These are phyloP conservation scores for Plasmodium malariae DNA, from an alignment of 169 alveolate genomes.

Conservation along the genomic window DNA sequence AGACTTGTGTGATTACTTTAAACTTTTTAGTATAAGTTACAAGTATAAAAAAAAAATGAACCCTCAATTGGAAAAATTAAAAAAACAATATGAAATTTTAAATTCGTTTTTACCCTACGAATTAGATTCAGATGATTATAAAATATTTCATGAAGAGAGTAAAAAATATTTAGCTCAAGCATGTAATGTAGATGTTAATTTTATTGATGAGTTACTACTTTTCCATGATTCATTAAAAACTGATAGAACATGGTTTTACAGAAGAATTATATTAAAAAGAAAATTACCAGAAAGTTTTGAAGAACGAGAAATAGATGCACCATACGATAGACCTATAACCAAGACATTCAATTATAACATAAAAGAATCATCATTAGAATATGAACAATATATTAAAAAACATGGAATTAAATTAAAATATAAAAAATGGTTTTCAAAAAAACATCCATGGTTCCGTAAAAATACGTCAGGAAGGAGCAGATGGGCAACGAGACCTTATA, in stretches of 20 bases:
- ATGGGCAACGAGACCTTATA: conserved; percentile 85
- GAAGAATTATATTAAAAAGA: conserved; percentile 78
- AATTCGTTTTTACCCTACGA: conserved; percentile 81
- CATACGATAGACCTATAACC: conserved; percentile 58
- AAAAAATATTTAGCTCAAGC: conserved; percentile 81
- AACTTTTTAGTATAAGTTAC: conserved; percentile 24
- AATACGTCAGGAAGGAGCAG: conserved; percentile 81
- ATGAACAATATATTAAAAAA: conserved; percentile 56
- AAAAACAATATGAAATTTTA: conserved; percentile 78
- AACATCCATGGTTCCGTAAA: conserved; percentile 87
- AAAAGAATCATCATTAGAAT: conserved; percentile 65
- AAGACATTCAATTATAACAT: conserved; percentile 45
- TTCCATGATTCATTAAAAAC: conserved; percentile 84
- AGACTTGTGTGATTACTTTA: conserved; percentile 36
- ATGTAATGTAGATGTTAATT: conserved; percentile 73
- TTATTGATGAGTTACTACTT: conserved; percentile 82
- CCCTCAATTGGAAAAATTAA: conserved; percentile 61
- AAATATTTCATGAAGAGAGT: conserved; percentile 82
- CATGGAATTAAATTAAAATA: conserved; percentile 48
- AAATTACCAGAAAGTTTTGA: conserved; percentile 80
- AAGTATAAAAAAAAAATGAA: conserved; percentile 69
- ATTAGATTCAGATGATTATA: conserved; percentile 80
- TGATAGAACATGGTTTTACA: conserved; percentile 86
- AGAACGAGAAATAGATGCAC: conserved; percentile 81
- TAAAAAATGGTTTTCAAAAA: conserved; percentile 69